Evolutionary conservation across 2,329 filamentous ascomycete species (phyloP).

Genomic region (Aspergillus terreus): DNA sequence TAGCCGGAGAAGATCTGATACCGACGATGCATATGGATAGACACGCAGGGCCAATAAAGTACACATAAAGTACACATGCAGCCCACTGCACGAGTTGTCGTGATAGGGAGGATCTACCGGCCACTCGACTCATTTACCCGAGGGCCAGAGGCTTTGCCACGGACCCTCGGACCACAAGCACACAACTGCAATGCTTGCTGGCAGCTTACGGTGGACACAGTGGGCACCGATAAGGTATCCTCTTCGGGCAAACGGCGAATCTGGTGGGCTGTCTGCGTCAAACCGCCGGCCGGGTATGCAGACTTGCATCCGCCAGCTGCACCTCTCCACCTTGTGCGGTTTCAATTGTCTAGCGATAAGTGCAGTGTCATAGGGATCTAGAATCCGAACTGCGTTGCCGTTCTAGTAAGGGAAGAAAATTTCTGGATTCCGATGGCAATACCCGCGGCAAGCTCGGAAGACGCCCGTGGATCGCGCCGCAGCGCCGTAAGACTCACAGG

Average conservation of each 20-base stretch:
- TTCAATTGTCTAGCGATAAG: background rate
- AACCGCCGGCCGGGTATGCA: background rate
- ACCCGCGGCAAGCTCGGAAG: conserved; percentile 4
- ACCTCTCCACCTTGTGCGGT: background rate
- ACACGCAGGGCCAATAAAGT: background rate
- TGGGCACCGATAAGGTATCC: no score
- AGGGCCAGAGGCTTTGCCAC: background rate
- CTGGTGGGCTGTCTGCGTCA: background rate
- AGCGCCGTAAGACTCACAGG: background rate
- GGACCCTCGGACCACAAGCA: no score
- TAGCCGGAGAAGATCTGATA: background rate
- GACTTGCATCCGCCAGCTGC: background rate
- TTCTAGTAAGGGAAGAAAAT: background rate
- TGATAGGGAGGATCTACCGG: conserved; percentile 3
- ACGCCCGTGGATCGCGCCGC: background rate
- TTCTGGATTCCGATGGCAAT: background rate
- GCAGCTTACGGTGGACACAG: background rate
- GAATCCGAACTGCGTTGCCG: no score
- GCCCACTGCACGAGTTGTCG: background rate
- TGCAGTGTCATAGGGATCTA: background rate
- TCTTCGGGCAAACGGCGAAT: conserved; percentile 2
- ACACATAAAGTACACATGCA: conserved; percentile 1
- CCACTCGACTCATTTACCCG: conserved; percentile 2
- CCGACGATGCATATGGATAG: background rate
- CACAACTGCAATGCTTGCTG: background rate